Conservation (phyloP, 495 filamentous ascomycete species). For the Daldinia decipiens region DNA sequence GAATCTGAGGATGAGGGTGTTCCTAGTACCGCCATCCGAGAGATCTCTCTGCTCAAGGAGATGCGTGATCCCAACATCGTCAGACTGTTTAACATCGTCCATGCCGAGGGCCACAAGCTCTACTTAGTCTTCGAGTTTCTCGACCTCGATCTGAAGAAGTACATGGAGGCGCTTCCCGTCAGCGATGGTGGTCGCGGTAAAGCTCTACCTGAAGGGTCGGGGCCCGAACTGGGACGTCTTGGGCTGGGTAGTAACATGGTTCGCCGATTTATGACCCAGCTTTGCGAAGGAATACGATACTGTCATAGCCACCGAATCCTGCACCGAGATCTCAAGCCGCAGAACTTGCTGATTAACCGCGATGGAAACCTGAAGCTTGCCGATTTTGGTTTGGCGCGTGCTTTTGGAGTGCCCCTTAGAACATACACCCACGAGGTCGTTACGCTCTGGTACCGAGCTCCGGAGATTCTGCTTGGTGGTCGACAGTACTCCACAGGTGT, state of each 20-base stretch:
- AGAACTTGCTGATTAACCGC: conserved; percentile 94
- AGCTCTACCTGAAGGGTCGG: conserved; percentile 82
- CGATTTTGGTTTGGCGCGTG: conserved; percentile 95
- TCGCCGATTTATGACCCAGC: conserved; percentile 96
- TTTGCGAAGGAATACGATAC: conserved; percentile 90
- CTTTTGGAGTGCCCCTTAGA: conserved; percentile 93
- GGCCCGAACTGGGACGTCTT: conserved; percentile 69
- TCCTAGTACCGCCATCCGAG: conserved; percentile 94
- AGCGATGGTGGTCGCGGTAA: conserved; percentile 90
- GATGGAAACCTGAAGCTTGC: conserved; percentile 97
- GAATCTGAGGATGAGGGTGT: conserved; percentile 98
- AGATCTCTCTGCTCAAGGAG: conserved; percentile 96
- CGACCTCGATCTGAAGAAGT: conserved; percentile 95
- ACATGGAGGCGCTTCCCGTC: conserved; percentile 96
- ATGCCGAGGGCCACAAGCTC: conserved; percentile 95
- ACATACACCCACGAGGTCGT: conserved; percentile 99
- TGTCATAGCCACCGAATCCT: conserved; percentile 96
- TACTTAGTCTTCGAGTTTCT: conserved; percentile 96
- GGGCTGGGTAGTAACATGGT: conserved; percentile 92
- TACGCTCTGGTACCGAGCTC: conserved; percentile 97
- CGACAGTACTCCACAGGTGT: conserved; percentile 98
- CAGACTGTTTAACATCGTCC: conserved; percentile 90
- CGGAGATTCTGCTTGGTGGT: conserved; percentile 95
- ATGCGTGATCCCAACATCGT: conserved; percentile 98
- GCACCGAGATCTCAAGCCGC: conserved; percentile 96